Base-by-base conservation (phyloP, 805 yeast species). In the Ogataea salicorniae region DNA sequence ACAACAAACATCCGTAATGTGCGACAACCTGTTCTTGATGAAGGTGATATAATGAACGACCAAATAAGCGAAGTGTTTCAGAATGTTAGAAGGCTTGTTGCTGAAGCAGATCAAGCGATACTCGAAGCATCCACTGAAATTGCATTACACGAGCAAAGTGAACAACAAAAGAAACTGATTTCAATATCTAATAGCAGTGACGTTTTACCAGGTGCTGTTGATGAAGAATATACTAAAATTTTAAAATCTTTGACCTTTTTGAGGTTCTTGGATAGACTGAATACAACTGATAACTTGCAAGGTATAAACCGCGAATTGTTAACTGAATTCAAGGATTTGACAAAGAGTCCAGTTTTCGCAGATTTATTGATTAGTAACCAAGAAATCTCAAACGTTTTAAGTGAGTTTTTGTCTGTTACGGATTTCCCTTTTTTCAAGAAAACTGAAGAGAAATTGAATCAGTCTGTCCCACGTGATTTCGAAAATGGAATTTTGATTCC, bases 401-500 rank as follows among this genome's bases (percentile, higher is more conserved):
- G 52, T 18, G 54, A 59, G n/a, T 50, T 57, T 39, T 38, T 52
- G 18, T 37, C 56, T 20, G 45, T 46, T 15, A 51, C 55, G 11
- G 55, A 54, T 36, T 43, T 57, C 18, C 53, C 62, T 15, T 54
- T 55, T 31, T 51, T 55, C 43, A 54, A 43, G 39, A 48, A 50
- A 15, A 47, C 45, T 39, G 61, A 56, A 16, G 61, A 56, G 46
- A 55, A 53, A 41, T 43, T 57, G 16, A 54, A 51, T 38, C 64
- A 60, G 42, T 57, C 64, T 4, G 58, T 59, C 11, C 87, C 87
- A 20, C 70, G 88, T 45, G 66, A 67, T 22, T 82, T 82, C 57
- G 65, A 72, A 41, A 68, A 84, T 38, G 95, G 96, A 1, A 80
- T 83, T 20, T 75, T 91, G n/a, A 77, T 90, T 6, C 97, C 97